Percentiles rank a stretch among this genome's conserved stretches.
phyloP scores from a whole-genome alignment of 2,329 filamentous ascomycete genomes.

The Cucurbitaria berberidis region DNA sequence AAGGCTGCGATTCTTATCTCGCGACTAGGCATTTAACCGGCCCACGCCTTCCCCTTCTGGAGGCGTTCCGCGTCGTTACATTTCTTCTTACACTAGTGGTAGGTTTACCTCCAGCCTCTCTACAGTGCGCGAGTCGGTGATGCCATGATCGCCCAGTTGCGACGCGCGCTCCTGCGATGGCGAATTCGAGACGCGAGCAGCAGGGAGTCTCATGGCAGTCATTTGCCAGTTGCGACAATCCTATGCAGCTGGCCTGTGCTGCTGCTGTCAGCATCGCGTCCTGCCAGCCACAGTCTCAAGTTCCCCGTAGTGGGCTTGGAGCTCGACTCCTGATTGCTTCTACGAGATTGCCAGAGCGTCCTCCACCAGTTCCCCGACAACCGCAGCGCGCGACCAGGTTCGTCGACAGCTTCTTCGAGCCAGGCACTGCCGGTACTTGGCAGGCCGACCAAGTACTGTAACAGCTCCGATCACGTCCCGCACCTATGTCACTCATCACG shows the following conservation, averaged over 20 bases:
- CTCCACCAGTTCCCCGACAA: conserved; percentile 9
- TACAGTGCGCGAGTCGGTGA: conserved; percentile 5
- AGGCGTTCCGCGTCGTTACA: conserved; percentile 15
- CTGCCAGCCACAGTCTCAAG: conserved; percentile 18
- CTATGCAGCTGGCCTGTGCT: conserved; percentile 15
- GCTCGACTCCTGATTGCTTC: conserved; percentile 3
- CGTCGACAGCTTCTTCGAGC: not conserved
- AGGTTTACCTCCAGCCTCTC: conserved; percentile 1
- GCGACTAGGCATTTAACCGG: conserved; percentile 25
- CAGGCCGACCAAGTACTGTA: not conserved
- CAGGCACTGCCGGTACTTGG: conserved; percentile 15
- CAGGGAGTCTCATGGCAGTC: conserved; percentile 3
- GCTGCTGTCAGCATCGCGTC: conserved; percentile 23
- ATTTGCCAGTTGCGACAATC: conserved; percentile 5
- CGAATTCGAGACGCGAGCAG: conserved; percentile 8
- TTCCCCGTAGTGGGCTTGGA: conserved; percentile 1
- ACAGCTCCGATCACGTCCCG: conserved; percentile 11
- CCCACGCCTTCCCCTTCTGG: conserved; percentile 19
- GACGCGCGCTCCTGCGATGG: conserved; percentile 12
- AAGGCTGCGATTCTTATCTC: conserved; percentile 13
- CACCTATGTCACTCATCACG: conserved; percentile 20
- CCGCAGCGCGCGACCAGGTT: not conserved
- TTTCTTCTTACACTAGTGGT: conserved; percentile 10
- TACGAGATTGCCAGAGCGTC: not conserved
- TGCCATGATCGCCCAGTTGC: conserved; percentile 8